Evolutionary conservation across 768 basidiomycete species (phyloP), one percentile per base, ranked within the genome.

Genomic region (Russula compacta): DNA sequence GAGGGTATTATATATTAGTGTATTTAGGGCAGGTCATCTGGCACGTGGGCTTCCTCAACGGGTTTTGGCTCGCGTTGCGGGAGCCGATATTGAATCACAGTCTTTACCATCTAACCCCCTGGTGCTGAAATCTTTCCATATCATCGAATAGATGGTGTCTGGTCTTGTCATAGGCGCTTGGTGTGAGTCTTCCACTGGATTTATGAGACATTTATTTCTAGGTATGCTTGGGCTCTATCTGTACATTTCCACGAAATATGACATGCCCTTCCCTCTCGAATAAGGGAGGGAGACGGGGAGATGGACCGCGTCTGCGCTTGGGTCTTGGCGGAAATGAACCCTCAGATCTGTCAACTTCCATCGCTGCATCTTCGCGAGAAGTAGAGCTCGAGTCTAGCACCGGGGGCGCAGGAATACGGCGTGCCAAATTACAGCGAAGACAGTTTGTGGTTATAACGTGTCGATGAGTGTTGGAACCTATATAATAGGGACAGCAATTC

Each of bases 381-480:
- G 59, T 12, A 39, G 61, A 6, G 17, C 43, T n/a, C 33, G 51
- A 15, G 6, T 62, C 38, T n/a, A 24, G 43, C 21, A 51, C 59
- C 1, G 84, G 82, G 1, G 86, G 85, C 1, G 87, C 84, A 0
- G 89, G 89, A 42, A 90, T 84, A 21, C 79, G 78, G 55, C 84
- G 81, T n/a, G 75, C 72, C 1, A 75, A 72, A n/a, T 74, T 72
- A 71, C 89, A 92, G 8, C 74, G 68, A 10, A 71, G 72, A 69
- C 89, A 92, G 7, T 76, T 82, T 58, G 85, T 85, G 0, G 76
- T 70, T 64, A 89, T 72, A 38, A 73, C 68, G 66, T 87, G 81
- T 3, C 82, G 75, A 66, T 86, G 85, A 38, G 75, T 71, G 0
- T 71, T 57, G 9, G 76, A 77, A 15, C 72, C 81, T 81, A 43